These are phyloP conservation scores for Tricholoma saponaceum DNA, from an alignment of 768 basidiomycete genomes.

Conservation along the genomic window DNA sequence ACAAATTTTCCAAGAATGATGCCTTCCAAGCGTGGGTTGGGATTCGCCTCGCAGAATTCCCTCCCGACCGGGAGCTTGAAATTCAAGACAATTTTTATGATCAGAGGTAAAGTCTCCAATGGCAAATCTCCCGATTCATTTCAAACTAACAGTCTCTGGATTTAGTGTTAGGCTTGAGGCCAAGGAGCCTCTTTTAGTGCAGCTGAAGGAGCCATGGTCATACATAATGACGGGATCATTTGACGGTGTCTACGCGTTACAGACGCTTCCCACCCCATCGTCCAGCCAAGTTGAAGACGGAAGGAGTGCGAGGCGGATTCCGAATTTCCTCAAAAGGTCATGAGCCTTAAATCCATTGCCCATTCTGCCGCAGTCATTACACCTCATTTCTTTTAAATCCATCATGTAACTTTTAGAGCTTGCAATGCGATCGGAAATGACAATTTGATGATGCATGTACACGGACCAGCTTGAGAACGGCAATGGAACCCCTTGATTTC, in stretches of 20 bases:
- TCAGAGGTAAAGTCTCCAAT: constrained; percentile 7
- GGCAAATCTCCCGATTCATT: not conserved
- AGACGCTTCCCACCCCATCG: not conserved
- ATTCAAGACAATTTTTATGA: constrained; percentile 10
- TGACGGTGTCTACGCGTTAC: not conserved
- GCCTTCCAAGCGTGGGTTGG: constrained; percentile 38
- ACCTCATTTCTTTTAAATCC: not conserved
- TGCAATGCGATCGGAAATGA: not conserved
- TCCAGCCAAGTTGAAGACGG: not conserved
- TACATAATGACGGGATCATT: not conserved
- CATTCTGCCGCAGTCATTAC: not conserved
- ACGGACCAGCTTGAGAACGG: not conserved
- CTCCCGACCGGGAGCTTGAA: constrained; percentile 7
- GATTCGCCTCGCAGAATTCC: constrained; percentile 15
- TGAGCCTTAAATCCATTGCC: not conserved
- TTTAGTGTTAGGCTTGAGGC: constrained; percentile 8
- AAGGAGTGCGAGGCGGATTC: not conserved
- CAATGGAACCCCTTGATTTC: not conserved
- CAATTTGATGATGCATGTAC: not conserved
- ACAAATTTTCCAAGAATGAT: constrained; percentile 30
- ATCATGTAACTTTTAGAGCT: not conserved
- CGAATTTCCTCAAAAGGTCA: not conserved
- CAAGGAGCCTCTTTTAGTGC: constrained; percentile 7
- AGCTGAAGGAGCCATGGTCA: not conserved
- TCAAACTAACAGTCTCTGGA: not conserved